Conservation (phyloP, 441 rosid species). For the Omphalea diandra region DNA sequence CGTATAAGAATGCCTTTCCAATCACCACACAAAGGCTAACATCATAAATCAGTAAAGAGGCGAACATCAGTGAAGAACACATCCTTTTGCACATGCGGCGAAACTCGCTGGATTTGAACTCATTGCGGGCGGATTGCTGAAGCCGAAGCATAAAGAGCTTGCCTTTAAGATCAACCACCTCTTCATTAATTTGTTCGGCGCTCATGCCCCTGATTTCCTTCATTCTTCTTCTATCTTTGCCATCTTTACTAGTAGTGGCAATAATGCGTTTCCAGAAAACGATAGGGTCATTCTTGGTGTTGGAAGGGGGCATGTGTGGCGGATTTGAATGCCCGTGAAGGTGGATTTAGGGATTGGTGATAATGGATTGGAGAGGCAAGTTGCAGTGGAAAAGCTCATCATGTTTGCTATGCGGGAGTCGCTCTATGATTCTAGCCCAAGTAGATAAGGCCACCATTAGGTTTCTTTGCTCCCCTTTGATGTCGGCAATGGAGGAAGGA, state of each 20-base stretch:
- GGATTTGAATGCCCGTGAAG: constrained; percentile 50
- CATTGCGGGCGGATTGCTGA: constrained; percentile 73
- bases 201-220: constrained; percentile 68
- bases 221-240: constrained; percentile 77
- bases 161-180: constrained; percentile 84
- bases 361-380: constrained; percentile 34
- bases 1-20: background rate
- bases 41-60: background rate
- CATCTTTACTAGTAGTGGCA: too few relatives aligned
- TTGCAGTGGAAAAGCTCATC: too few relatives aligned
- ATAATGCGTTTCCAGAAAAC: constrained; percentile 27
- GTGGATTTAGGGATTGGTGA: constrained; percentile 37
- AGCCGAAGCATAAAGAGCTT: constrained; percentile 89
- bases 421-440: background rate
- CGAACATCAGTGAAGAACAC: constrained; percentile 9
- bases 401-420: too few relatives aligned
- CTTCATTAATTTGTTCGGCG: constrained; percentile 76
- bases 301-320: too few relatives aligned
- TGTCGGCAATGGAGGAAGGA: too few relatives aligned
- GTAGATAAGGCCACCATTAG: constrained; percentile 11
- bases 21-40: too few relatives aligned
- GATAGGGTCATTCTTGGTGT: constrained; percentile 19
- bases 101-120: constrained; percentile 89
- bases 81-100: constrained; percentile 84
- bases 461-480: background rate